Conservation (phyloP, 306 rosid species). For the Vigna unguiculata region DNA sequence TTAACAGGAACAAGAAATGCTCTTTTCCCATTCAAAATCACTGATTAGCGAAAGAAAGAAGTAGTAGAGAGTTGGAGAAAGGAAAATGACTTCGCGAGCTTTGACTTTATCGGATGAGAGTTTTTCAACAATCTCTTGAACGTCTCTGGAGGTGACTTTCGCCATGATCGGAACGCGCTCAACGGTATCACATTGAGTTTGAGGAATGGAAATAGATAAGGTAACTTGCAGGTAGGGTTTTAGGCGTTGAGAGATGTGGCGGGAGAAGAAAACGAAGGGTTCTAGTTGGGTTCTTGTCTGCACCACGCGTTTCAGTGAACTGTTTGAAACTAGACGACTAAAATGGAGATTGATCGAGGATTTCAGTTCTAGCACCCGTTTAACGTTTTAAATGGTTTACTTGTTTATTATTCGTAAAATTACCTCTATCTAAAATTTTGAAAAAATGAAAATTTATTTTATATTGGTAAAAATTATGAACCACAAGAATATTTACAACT, state of each 20-base stretch:
- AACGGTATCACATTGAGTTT: not conserved
- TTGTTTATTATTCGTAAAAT: not conserved
- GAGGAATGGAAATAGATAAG: constrained; percentile 1
- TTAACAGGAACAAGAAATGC: constrained; percentile 4
- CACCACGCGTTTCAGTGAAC: constrained; percentile 14
- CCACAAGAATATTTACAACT: too few species aligned
- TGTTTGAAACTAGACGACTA: not conserved
- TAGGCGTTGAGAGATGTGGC: constrained; percentile 46
- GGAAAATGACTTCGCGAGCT: constrained; percentile 74
- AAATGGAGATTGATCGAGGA: not conserved
- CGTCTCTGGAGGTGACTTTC: constrained; percentile 73
- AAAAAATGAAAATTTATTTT: too few species aligned
- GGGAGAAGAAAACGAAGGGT: constrained; percentile 55
- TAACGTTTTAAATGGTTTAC: not conserved
- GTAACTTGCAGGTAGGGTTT: constrained; percentile 42
- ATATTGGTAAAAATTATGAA: too few species aligned
- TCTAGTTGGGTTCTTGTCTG: too few species aligned
- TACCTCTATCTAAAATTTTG: too few species aligned
- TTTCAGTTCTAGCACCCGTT: not conserved
- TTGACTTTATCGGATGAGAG: constrained; percentile 87
- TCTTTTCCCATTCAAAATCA: not conserved
- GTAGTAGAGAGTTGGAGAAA: constrained; percentile 23
- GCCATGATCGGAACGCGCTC: constrained; percentile 46
- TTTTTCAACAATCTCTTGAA: constrained; percentile 75
- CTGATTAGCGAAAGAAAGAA: not conserved